Conservation (phyloP, 306 rosid genomes). For the Astragalus membranaceus region DNA sequence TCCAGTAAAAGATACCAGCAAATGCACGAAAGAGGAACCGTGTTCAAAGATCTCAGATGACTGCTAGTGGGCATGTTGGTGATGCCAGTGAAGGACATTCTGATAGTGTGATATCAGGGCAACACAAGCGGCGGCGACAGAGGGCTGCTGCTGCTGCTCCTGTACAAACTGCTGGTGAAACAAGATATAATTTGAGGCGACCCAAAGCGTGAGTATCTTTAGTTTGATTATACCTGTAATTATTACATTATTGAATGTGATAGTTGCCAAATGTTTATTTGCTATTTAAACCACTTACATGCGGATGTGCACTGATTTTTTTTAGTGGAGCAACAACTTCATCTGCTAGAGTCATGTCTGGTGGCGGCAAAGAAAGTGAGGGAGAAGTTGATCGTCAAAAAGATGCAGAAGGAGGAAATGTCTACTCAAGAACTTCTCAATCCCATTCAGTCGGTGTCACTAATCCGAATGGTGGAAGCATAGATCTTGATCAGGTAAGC, state of each 20-base stretch:
- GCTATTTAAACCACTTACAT: not conserved
- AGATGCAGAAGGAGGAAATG: conserved; percentile 25
- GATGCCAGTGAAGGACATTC: conserved; percentile 66
- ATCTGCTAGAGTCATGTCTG: conserved; percentile 35
- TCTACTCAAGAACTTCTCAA: conserved; percentile 40
- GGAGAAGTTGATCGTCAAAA: conserved; percentile 40
- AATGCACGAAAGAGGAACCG: conserved; percentile 59
- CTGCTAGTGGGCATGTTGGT: conserved; percentile 46
- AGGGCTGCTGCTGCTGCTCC: conserved; percentile 39
- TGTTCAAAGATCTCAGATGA: conserved; percentile 51
- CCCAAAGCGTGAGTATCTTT: conserved; percentile 47
- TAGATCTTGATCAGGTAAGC: conserved; percentile 56
- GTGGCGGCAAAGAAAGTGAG: conserved; percentile 42
- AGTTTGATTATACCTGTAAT: not conserved
- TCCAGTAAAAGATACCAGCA: conserved; percentile 26
- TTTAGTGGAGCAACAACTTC: conserved; percentile 49
- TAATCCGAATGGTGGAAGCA: conserved; percentile 59
- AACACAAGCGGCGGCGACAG: conserved; percentile 56
- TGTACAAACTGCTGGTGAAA: conserved; percentile 45
- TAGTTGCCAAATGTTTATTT: not conserved
- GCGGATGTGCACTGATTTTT: conserved; percentile 13
- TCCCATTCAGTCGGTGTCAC: conserved; percentile 58
- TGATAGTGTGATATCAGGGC: conserved; percentile 47
- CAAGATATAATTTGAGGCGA: conserved; percentile 79
- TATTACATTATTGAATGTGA: not conserved